Evolutionary conservation across 371 early-diverging fungal species (phyloP).

Genomic region (Haplosporangium sp.): DNA sequence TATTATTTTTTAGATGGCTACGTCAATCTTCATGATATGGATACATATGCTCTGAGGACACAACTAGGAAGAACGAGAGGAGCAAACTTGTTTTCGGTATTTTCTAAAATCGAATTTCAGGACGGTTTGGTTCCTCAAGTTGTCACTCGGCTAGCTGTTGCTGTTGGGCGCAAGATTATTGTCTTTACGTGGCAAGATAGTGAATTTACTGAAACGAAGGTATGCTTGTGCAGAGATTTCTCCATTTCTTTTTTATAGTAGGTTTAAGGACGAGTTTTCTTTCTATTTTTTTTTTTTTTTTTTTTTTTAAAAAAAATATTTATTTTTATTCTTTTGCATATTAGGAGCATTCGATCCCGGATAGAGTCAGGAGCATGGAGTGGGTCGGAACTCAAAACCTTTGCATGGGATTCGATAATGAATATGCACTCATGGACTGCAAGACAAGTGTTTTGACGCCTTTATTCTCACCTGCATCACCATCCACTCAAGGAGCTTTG

Average conservation of each 20-base stretch:
- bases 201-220: slow-evolving; percentile 73
- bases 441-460: slow-evolving; percentile 65
- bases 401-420: slow-evolving; percentile 74
- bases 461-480: slow-evolving; percentile 60
- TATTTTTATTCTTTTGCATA: neutral
- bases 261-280: no score
- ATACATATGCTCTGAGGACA: slow-evolving; percentile 75
- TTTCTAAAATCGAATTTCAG: slow-evolving; percentile 77
- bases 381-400: slow-evolving; percentile 78
- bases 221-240: slow-evolving; percentile 7
- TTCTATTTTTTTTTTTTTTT: no score
- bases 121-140: slow-evolving; percentile 76
- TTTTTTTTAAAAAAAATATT: no score
- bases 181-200: slow-evolving; percentile 86
- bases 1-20: slow-evolving; percentile 64
- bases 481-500: slow-evolving; percentile 43
- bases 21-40: slow-evolving; percentile 82
- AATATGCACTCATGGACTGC: slow-evolving; percentile 76
- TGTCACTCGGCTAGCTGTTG: slow-evolving; percentile 81
- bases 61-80: slow-evolving; percentile 79
- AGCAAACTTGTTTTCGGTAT: slow-evolving; percentile 79
- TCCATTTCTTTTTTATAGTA: no score
- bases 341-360: slow-evolving; percentile 72
- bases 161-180: slow-evolving; percentile 74
- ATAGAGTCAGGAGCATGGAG: slow-evolving; percentile 74